A percentile compares a stretch with the other conserved stretches of the same genome.
These are phyloP conservation scores for Maudiozyma barnettii DNA, from an alignment of 805 yeast genomes.

Conservation along the genomic window DNA sequence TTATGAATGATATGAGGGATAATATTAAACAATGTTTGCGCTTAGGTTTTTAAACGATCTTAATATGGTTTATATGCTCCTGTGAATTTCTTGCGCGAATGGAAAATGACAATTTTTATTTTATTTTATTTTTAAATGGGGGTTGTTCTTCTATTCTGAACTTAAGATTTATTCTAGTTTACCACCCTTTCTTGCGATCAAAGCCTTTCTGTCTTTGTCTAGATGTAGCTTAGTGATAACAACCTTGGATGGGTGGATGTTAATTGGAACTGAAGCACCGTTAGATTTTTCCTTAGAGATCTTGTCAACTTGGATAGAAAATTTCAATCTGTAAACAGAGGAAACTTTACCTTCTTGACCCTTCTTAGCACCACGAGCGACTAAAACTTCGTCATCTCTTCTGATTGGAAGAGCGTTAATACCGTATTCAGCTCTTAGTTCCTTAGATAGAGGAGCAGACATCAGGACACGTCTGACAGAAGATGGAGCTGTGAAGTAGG, in stretches of 20 bases:
- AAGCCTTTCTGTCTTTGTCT: conserved; percentile 98
- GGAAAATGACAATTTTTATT: no score
- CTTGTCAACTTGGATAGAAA: conserved; percentile 92
- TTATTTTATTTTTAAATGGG: no score
- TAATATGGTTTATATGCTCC: no score
- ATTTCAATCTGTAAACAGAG: conserved; percentile 98
- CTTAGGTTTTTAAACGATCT: neutral
- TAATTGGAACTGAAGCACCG: conserved; percentile 95
- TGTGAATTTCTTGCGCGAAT: no score
- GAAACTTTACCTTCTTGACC: conserved; percentile 98
- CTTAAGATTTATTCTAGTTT: conserved; percentile 64
- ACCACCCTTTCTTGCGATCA: conserved; percentile 97
- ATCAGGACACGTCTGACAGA: conserved; percentile 86
- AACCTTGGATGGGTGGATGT: conserved; percentile 97
- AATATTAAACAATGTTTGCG: neutral
- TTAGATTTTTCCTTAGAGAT: conserved; percentile 94
- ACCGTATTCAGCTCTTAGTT: conserved; percentile 95
- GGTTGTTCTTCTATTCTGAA: no score
- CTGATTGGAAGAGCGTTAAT: conserved; percentile 94
- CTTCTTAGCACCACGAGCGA: conserved; percentile 98
- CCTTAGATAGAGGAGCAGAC: conserved; percentile 99
- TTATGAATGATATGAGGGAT: neutral
- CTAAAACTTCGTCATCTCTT: conserved; percentile 90
- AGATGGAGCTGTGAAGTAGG: conserved; percentile 97
- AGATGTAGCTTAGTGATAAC: conserved; percentile 97